These are phyloP conservation scores for Coleophoma crateriformis DNA, from an alignment of 2,329 filamentous ascomycete genomes.

Conservation along the genomic window DNA sequence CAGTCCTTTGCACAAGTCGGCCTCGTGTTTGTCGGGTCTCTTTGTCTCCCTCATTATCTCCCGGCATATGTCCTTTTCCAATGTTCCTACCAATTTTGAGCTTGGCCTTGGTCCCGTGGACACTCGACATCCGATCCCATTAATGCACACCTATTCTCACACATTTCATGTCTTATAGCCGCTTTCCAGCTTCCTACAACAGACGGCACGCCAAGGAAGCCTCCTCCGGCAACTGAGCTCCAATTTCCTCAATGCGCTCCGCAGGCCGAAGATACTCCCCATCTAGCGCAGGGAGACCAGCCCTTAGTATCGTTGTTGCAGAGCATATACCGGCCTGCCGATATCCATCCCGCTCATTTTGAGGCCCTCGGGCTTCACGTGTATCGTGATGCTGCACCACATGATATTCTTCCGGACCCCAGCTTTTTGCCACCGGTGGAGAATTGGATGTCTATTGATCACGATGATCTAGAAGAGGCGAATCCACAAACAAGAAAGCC, in stretches of 20 bases:
- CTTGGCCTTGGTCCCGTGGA: background rate
- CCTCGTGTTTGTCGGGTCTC: too few relatives aligned
- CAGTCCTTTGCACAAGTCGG: too few relatives aligned
- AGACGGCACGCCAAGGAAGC: constrained; percentile 14
- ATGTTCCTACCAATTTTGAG: too few relatives aligned
- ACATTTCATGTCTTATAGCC: constrained; percentile 10
- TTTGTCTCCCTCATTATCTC: too few relatives aligned
- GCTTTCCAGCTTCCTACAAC: constrained; percentile 8
- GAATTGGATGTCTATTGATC: constrained; percentile 37
- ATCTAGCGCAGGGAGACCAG: constrained; percentile 14
- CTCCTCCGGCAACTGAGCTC: constrained; percentile 20
- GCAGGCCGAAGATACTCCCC: constrained; percentile 32
- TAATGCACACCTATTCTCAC: constrained; percentile 8
- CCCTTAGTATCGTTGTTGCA: constrained; percentile 47
- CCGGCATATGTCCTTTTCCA: too few relatives aligned
- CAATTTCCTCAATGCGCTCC: constrained; percentile 19
- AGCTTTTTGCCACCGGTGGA: constrained; percentile 44
- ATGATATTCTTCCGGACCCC: constrained; percentile 48
- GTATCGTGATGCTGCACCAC: constrained; percentile 39
- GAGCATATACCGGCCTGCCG: constrained; percentile 45
- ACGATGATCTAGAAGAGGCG: constrained; percentile 25
- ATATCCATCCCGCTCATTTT: constrained; percentile 44
- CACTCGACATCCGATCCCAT: background rate
- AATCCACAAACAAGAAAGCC: constrained; percentile 42
- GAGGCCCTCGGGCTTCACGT: constrained; percentile 53